Evolutionary conservation across 257 asterid genomes (phyloP).

Genomic region (Misopates orontium): DNA sequence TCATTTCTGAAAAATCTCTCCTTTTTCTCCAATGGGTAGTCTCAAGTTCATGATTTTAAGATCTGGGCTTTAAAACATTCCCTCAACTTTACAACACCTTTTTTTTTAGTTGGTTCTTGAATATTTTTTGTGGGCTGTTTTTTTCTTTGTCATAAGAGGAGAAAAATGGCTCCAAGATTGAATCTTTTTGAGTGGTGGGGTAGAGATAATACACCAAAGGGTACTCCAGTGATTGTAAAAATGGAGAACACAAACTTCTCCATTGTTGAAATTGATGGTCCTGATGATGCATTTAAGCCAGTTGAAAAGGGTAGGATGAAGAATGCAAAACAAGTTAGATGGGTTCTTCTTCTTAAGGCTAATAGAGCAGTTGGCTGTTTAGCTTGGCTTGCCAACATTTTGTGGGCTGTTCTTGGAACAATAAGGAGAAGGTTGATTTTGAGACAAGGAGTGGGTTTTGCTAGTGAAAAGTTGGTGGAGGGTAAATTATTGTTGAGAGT

Average conservation of each 20-base stretch:
- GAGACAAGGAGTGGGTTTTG: conserved; percentile 48
- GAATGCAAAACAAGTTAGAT: conserved; percentile 64
- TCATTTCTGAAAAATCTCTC: conserved; percentile 9
- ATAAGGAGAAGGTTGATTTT: conserved; percentile 48
- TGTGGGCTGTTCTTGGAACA: conserved; percentile 47
- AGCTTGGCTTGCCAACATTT: conserved; percentile 52
- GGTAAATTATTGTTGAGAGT: conserved; percentile 45
- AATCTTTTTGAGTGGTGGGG: conserved; percentile 53
- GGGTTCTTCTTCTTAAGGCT: conserved; percentile 69
- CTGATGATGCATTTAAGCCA: conserved; percentile 69
- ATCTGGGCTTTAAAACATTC: conserved; percentile 37
- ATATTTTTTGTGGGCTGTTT: conserved; percentile 6
- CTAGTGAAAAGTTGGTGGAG: conserved; percentile 64
- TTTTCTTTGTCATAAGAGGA: conserved; percentile 1
- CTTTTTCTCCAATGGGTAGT: conserved; percentile 27
- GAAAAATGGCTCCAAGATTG: conserved; percentile 65
- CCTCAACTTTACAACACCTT: conserved; percentile 8
- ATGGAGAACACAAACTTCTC: conserved; percentile 70
- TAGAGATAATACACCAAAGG: conserved; percentile 37
- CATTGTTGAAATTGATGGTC: conserved; percentile 66
- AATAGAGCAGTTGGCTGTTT: conserved; percentile 63
- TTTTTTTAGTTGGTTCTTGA: conserved; percentile 19
- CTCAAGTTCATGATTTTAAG: conserved; percentile 27
- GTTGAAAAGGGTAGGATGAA: conserved; percentile 58
- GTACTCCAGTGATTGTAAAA: conserved; percentile 66